A percentile compares a stretch with the other conserved stretches of the same genome.
These are phyloP conservation scores for Filosporella fistucella DNA, from an alignment of 495 filamentous ascomycete species.

Conservation along the genomic window DNA sequence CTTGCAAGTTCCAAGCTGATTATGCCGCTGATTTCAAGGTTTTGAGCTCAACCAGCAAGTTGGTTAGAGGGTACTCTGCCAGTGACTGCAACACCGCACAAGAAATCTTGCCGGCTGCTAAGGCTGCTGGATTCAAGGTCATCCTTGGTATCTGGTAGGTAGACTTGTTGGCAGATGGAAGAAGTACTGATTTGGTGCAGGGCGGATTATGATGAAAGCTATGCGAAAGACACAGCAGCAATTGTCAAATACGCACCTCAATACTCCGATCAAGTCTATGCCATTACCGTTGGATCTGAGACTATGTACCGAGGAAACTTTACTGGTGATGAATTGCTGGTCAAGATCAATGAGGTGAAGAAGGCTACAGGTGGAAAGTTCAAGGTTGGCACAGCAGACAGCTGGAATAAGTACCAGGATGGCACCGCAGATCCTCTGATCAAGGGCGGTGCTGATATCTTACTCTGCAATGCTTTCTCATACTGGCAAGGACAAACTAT, in stretches of 20 bases:
- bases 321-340: conserved; percentile 56
- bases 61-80: conserved; percentile 71
- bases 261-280: conserved; percentile 59
- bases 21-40: conserved; percentile 68
- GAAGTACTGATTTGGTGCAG: conserved; percentile 29
- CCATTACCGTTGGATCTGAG: conserved; percentile 77
- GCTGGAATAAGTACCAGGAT: conserved; percentile 77
- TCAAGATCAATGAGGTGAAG: conserved; percentile 59
- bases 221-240: conserved; percentile 56
- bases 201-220: conserved; percentile 65
- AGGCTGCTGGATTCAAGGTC: conserved; percentile 67
- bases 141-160: conserved; percentile 71
- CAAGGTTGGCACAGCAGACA: conserved; percentile 73
- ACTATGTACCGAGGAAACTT: conserved; percentile 70
- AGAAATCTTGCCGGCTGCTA: conserved; percentile 67
- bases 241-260: conserved; percentile 41
- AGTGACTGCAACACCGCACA: conserved; percentile 62
- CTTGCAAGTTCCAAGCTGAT: conserved; percentile 60
- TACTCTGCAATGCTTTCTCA: conserved; percentile 77
- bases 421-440: conserved; percentile 68
- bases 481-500: conserved; percentile 74
- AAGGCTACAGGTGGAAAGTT: conserved; percentile 41
- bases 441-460: conserved; percentile 54
- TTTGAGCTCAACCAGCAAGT: conserved; percentile 36
- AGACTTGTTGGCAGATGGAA: neutral